Conservation (phyloP, 2,329 filamentous ascomycete genomes). For the Colletotrichum sp. region DNA sequence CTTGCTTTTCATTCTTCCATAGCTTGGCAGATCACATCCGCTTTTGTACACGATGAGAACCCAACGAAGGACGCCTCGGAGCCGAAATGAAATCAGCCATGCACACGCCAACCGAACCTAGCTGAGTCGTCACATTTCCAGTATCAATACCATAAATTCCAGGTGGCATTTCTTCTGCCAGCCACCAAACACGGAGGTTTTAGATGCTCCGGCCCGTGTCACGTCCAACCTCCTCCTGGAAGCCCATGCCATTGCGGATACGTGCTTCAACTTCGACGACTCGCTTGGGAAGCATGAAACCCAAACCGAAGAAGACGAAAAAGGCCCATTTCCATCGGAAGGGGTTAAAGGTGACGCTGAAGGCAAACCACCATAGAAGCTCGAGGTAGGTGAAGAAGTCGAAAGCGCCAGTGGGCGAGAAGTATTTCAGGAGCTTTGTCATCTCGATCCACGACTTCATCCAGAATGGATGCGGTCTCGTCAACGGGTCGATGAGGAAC, state of each 20-base stretch:
- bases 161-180: background rate
- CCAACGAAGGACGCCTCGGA: background rate
- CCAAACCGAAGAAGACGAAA: slow-evolving; percentile 82
- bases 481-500: slow-evolving; percentile 82
- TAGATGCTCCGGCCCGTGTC: slow-evolving; percentile 38
- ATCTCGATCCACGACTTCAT: slow-evolving; percentile 90
- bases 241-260: slow-evolving; percentile 58
- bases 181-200: background rate
- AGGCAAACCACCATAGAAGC: slow-evolving; percentile 84
- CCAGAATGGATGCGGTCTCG: slow-evolving; percentile 72
- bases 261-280: slow-evolving; percentile 71
- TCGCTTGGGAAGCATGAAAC: slow-evolving; percentile 66
- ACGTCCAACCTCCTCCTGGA: slow-evolving; percentile 29
- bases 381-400: slow-evolving; percentile 92
- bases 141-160: background rate
- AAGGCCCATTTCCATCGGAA: slow-evolving; percentile 91
- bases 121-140: background rate
- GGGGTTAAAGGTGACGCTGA: slow-evolving; percentile 79
- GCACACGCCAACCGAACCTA: background rate
- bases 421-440: slow-evolving; percentile 72
- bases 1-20: background rate
- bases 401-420: slow-evolving; percentile 76
- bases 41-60: background rate
- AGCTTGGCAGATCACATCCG: background rate
- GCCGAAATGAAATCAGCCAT: background rate